Base-by-base conservation (phyloP, 495 filamentous ascomycete species). In the Neurospora sp. region DNA sequence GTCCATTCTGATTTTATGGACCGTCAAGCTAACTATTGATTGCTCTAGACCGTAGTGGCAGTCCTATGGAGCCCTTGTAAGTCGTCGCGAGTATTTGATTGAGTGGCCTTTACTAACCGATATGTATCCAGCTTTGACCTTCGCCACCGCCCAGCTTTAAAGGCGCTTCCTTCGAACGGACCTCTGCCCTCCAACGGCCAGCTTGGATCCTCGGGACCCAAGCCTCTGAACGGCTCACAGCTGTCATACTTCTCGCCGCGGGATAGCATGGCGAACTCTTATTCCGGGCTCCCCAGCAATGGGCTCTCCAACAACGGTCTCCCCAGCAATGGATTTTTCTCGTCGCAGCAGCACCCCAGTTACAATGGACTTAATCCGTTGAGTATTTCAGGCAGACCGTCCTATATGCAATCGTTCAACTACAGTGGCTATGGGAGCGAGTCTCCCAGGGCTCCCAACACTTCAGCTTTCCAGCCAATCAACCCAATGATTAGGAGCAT, bases 351-450 rank as follows among this genome's bases (percentile, higher is more conserved):
- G 35, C 72, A 77, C 8, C 76, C 81, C 41, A 75, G 79, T 9
- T 68, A 76, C 70, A 77, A 79, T 9, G 80, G 71, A 40, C 80
- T 81, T 65, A 87, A 87, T 69, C 85, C 85, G 2, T 79, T 87
- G 20, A 85, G 77, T 72, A 78, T 80, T 69, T 81, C 82, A 44
- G 73, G 77, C 35, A 75, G 78, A 68, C 74, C 76, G 20, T 79
- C 78, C n/a, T 78, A 71, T 27, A 77, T 81, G 48, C 74, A 78
- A 31, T 79, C 80, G 40, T 81, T 78, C 69, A 71, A 74, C 70
- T 82, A 80, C 69, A 9, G 72, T 3, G 74, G 45, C 35, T 81
- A 81, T 48, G 78, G 79, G 20, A 77, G 74, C 39, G 79, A 82
- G 53, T 65, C 53, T 18, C 45, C 74, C 40, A 84, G 82, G 71